Conservation (phyloP, 495 filamentous ascomycete genomes). For the Entonaema liquescens region DNA sequence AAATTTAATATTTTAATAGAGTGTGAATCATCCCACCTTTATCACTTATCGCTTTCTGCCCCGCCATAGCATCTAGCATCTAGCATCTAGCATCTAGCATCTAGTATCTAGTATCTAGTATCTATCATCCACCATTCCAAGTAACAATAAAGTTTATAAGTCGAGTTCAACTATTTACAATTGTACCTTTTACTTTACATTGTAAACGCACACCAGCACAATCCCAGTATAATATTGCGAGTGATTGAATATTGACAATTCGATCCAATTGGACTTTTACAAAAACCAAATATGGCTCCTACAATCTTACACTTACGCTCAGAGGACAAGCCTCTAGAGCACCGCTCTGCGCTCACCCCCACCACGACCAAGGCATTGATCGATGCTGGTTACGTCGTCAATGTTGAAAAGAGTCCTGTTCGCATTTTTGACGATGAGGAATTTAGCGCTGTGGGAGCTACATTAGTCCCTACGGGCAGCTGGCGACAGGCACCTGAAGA, state of each 20-base stretch:
- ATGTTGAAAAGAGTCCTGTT: slow-evolving; percentile 80
- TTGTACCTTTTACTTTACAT: not conserved
- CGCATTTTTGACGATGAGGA: slow-evolving; percentile 85
- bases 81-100: too few relatives aligned
- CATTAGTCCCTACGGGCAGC: slow-evolving; percentile 79
- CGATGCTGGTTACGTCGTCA: slow-evolving; percentile 83
- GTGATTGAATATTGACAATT: slow-evolving; percentile 1
- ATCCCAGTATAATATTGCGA: not conserved
- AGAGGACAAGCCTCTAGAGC: slow-evolving; percentile 66
- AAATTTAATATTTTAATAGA: too few relatives aligned
- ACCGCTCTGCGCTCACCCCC: slow-evolving; percentile 62
- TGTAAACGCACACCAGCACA: not conserved
- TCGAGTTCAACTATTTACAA: not conserved
- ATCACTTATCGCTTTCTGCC: slow-evolving; percentile 31
- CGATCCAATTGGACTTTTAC: slow-evolving; percentile 6
- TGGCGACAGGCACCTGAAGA: slow-evolving; percentile 80
- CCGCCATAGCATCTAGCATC: slow-evolving; percentile 15
- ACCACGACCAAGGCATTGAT: slow-evolving; percentile 80
- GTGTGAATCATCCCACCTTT: slow-evolving; percentile 37
- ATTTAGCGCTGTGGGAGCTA: slow-evolving; percentile 71
- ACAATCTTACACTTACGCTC: slow-evolving; percentile 57
- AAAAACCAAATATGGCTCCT: slow-evolving; percentile 34
- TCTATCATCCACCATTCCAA: slow-evolving; percentile 1
- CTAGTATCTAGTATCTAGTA: too few relatives aligned
- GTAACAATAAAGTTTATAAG: not conserved